A percentile compares a stretch with the other conserved stretches of the same genome.
These are phyloP conservation scores for Clathrus columnatus DNA, from an alignment of 768 basidiomycete species.

Conservation along the genomic window DNA sequence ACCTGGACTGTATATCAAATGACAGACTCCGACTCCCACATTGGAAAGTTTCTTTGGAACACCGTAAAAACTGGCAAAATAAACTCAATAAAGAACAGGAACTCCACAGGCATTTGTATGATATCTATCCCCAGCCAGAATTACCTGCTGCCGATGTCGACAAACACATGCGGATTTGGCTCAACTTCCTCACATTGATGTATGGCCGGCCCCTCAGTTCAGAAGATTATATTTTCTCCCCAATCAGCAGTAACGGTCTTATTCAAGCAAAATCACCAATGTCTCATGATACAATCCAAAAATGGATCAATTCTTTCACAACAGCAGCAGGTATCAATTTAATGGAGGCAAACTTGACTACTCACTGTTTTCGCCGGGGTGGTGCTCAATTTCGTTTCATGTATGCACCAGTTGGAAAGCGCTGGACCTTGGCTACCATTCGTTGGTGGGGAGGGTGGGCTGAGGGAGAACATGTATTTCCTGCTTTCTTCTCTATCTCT, in stretches of 20 bases:
- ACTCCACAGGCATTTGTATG: slow-evolving; percentile 22
- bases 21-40: slow-evolving; percentile 2
- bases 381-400: slow-evolving; percentile 34
- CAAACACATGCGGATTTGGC: not conserved
- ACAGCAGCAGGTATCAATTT: slow-evolving; percentile 14
- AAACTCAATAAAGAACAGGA: slow-evolving; percentile 20
- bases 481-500: slow-evolving; percentile 7
- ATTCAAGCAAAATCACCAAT: slow-evolving; percentile 19
- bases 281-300: slow-evolving; percentile 23
- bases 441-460: slow-evolving; percentile 40
- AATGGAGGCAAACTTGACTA: slow-evolving; percentile 13
- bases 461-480: slow-evolving; percentile 26
- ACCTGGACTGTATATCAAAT: not conserved
- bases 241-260: slow-evolving; percentile 20
- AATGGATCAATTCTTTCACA: slow-evolving; percentile 21
- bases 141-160: slow-evolving; percentile 22
- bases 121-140: slow-evolving; percentile 28
- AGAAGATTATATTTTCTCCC: slow-evolving; percentile 28
- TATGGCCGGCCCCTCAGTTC: slow-evolving; percentile 17
- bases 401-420: slow-evolving; percentile 25
- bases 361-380: slow-evolving; percentile 28
- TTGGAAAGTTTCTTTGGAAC: slow-evolving; percentile 18
- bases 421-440: slow-evolving; percentile 28
- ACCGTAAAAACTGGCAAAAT: slow-evolving; percentile 21
- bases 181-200: not conserved